Percentiles rank a stretch among this genome's conserved stretches.
These are phyloP conservation scores for Harringtonia aguacate DNA, from an alignment of 2,329 filamentous ascomycete species.

Conservation along the genomic window DNA sequence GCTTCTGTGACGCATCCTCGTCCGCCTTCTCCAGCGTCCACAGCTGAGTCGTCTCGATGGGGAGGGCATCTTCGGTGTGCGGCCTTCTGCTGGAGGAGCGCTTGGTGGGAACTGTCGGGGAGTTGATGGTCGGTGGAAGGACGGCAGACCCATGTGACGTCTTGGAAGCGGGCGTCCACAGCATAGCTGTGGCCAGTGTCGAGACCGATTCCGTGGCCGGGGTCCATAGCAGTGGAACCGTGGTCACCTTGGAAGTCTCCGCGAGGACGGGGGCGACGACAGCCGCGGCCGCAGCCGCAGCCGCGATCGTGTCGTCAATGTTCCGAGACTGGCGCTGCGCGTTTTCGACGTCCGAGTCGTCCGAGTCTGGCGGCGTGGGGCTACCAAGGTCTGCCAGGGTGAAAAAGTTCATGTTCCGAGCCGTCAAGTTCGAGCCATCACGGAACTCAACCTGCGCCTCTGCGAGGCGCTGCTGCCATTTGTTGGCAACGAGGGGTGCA, in stretches of 20 bases:
- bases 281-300: neutral
- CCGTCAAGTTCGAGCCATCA: neutral
- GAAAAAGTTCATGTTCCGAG: slow-evolving; percentile 24
- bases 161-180: slow-evolving; percentile 18
- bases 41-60: neutral
- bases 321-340: slow-evolving; percentile 12
- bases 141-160: slow-evolving; percentile 16
- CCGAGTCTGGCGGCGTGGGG: slow-evolving; percentile 44
- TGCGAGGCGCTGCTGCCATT: slow-evolving; percentile 30
- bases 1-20: neutral
- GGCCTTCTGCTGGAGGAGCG: too few relatives aligned
- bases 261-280: neutral
- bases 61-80: neutral
- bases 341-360: slow-evolving; percentile 28
- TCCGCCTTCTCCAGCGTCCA: neutral
- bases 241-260: too few relatives aligned
- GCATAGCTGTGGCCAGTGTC: slow-evolving; percentile 7
- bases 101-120: too few relatives aligned
- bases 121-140: too few relatives aligned
- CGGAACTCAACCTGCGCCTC: slow-evolving; percentile 26
- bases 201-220: slow-evolving; percentile 4
- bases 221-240: slow-evolving; percentile 17
- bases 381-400: slow-evolving; percentile 30
- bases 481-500: neutral
- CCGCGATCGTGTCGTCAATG: slow-evolving; percentile 9